phyloP scores from a whole-genome alignment of 164 flowering plant species.

The Warburgia ugandensis region DNA sequence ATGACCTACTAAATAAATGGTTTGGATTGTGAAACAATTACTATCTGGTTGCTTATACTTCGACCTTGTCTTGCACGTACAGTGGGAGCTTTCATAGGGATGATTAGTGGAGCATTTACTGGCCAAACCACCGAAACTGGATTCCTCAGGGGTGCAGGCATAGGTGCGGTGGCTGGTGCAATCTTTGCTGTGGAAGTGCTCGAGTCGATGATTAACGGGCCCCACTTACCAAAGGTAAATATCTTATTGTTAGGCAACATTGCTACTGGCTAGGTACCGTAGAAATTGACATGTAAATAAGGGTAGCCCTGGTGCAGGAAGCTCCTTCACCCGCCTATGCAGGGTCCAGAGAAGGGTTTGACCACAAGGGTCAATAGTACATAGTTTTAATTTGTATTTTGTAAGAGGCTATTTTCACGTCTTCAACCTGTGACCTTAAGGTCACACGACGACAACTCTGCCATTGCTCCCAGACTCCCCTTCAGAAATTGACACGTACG shows the following conservation, averaged over 20 bases:
- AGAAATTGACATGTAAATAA: background rate
- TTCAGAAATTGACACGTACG: too few species aligned
- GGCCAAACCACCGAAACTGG: conserved; percentile 79
- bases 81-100: conserved; percentile 67
- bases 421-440: too few species aligned
- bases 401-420: too few species aligned
- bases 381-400: too few species aligned
- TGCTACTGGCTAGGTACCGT: background rate
- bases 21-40: background rate
- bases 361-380: too few species aligned
- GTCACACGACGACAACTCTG: too few species aligned
- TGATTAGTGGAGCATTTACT: conserved; percentile 47
- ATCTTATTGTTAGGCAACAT: background rate
- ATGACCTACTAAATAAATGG: background rate
- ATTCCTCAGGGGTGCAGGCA: conserved; percentile 45
- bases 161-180: conserved; percentile 64
- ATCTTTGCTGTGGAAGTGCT: conserved; percentile 49
- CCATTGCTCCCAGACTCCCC: too few species aligned
- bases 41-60: background rate
- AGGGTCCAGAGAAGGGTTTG: too few species aligned
- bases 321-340: too few species aligned
- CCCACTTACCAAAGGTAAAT: conserved; percentile 52
- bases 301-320: too few species aligned
- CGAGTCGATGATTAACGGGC: conserved; percentile 42
- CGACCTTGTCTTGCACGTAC: conserved; percentile 10